Conservation (phyloP, 2,329 filamentous ascomycete species). For the Elsinoe ampelina region DNA sequence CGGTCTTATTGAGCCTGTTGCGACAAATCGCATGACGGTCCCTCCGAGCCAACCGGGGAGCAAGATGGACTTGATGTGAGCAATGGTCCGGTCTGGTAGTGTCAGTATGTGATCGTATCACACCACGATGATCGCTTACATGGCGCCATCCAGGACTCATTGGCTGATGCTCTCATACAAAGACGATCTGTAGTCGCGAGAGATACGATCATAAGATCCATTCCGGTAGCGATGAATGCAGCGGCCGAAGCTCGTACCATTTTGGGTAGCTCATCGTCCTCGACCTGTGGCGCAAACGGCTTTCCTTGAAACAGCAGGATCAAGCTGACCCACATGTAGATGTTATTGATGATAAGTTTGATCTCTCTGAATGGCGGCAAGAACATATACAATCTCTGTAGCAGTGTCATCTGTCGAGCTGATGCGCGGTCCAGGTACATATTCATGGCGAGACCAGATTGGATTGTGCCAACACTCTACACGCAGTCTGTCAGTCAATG, state of each 20-base stretch:
- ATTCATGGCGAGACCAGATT: background rate
- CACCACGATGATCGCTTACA: slow-evolving; percentile 3
- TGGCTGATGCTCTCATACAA: slow-evolving; percentile 30
- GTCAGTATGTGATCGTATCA: background rate
- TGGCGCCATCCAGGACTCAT: slow-evolving; percentile 19
- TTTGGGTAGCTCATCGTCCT: background rate
- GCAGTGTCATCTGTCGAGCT: background rate
- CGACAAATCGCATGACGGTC: slow-evolving; percentile 49
- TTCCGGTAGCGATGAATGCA: background rate
- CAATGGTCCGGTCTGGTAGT: slow-evolving; percentile 1
- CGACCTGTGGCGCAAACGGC: slow-evolving; percentile 1
- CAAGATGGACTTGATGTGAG: slow-evolving; percentile 17
- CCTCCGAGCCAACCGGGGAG: slow-evolving; percentile 41
- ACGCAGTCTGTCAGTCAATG: background rate
- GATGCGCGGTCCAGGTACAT: background rate
- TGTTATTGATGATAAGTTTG: background rate
- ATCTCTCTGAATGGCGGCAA: background rate
- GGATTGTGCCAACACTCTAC: background rate
- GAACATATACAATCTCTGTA: slow-evolving; percentile 5
- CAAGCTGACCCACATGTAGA: slow-evolving; percentile 9
- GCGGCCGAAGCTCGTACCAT: background rate
- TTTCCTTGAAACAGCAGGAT: background rate
- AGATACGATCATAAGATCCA: background rate
- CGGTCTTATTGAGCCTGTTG: slow-evolving; percentile 49
- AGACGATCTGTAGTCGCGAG: background rate